Conservation (phyloP, 768 basidiomycete genomes). For the Cubamyces lactineus region DNA sequence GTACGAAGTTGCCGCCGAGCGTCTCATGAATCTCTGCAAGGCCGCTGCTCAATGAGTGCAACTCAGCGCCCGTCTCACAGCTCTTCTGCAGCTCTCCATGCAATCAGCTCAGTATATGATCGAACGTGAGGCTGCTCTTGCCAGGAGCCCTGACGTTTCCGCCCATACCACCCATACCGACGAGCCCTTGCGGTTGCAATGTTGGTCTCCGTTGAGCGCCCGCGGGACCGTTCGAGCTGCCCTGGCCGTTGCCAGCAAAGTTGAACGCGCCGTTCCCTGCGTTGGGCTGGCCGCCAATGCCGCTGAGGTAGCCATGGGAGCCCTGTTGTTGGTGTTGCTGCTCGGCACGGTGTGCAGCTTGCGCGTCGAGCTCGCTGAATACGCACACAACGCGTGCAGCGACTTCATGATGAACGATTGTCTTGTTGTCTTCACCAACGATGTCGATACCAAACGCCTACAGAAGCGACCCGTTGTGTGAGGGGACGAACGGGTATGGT, state of each 20-base stretch:
- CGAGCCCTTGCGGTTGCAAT: conserved; percentile 60
- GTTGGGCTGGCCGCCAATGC: conserved; percentile 38
- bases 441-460: conserved; percentile 99
- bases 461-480: not conserved
- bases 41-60: conserved; percentile 72
- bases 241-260: conserved; percentile 42
- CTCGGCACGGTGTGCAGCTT: conserved; percentile 70
- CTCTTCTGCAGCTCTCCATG: conserved; percentile 96
- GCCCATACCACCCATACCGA: conserved; percentile 78
- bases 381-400: conserved; percentile 93
- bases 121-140: conserved; percentile 88
- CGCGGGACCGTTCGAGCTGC: conserved; percentile 34
- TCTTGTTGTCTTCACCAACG: conserved; percentile 97
- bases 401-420: conserved; percentile 98
- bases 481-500: conserved; percentile 18
- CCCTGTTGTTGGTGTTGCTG: conserved; percentile 71
- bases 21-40: conserved; percentile 95
- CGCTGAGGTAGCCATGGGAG: conserved; percentile 33
- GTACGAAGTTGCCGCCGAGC: conserved; percentile 78
- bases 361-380: conserved; percentile 83
- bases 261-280: conserved; percentile 48
- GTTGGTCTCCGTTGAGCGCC: conserved; percentile 56
- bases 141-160: conserved; percentile 72
- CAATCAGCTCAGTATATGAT: conserved; percentile 85
- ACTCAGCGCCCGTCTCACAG: conserved; percentile 87